These are phyloP conservation scores for Puccinia novopanici DNA, from an alignment of 1,284 basidiomycete species.

Conservation along the genomic window DNA sequence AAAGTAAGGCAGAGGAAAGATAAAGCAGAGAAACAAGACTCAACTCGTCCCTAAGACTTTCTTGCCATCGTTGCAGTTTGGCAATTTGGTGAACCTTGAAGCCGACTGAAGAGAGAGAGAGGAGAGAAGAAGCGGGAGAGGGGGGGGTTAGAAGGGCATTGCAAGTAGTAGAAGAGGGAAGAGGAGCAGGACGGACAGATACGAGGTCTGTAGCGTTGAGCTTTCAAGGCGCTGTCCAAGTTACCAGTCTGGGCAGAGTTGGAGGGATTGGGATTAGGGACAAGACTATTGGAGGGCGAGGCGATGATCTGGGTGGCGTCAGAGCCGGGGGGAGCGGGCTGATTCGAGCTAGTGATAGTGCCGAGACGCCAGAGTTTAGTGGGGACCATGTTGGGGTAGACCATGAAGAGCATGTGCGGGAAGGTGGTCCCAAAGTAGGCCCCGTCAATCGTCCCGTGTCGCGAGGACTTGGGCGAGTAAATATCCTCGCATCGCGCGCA, in stretches of 20 bases:
- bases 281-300: conserved; percentile 61
- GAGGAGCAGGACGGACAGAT: conserved; percentile 63
- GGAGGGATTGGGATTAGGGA: too few relatives aligned
- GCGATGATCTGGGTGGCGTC: conserved; percentile 63
- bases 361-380: conserved; percentile 68
- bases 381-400: conserved; percentile 85
- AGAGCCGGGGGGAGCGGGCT: conserved; percentile 59
- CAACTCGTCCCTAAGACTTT: conserved; percentile 78
- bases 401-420: conserved; percentile 90
- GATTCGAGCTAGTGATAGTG: conserved; percentile 57
- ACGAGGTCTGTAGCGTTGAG: conserved; percentile 81
- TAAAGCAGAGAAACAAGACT: conserved; percentile 58
- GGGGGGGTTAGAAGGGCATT: background rate
- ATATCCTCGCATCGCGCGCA: conserved; percentile 95
- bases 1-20: too few relatives aligned
- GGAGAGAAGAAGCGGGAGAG: background rate
- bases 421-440: conserved; percentile 94
- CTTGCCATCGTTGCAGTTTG: conserved; percentile 89
- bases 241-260: conserved; percentile 58
- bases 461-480: conserved; percentile 88
- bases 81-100: conserved; percentile 91
- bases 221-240: conserved; percentile 71
- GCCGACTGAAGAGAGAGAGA: conserved; percentile 63
- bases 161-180: background rate
- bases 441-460: conserved; percentile 91